phyloP scores from a whole-genome alignment of 176 grass and related monocot genomes.

The Cenchrus purpureus region DNA sequence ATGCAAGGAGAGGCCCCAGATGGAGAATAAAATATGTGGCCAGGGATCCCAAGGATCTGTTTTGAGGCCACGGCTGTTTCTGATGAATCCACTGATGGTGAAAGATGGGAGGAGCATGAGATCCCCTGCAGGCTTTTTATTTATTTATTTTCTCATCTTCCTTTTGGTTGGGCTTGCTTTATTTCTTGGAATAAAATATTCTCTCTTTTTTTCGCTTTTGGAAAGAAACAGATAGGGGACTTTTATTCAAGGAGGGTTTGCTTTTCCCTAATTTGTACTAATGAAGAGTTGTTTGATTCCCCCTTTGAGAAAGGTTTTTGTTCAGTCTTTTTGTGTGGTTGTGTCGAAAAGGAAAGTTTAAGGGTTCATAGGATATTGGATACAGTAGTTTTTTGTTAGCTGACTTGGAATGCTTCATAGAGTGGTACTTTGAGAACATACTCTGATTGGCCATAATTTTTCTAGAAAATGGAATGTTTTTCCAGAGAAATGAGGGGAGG shows the following conservation, averaged over 20 bases:
- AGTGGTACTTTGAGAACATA: too few relatives aligned
- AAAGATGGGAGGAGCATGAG: conserved; percentile 19
- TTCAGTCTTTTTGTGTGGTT: too few relatives aligned
- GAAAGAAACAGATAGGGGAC: not conserved
- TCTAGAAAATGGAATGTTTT: too few relatives aligned
- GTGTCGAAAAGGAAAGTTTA: too few relatives aligned
- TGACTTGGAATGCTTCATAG: too few relatives aligned
- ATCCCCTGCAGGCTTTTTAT: not conserved
- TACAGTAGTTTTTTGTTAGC: too few relatives aligned
- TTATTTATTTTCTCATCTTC: not conserved
- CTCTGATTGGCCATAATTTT: too few relatives aligned
- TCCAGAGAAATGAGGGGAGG: too few relatives aligned
- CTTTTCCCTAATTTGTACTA: not conserved
- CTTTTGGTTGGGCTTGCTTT: not conserved
- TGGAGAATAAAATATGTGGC: conserved; percentile 38
- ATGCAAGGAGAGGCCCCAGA: conserved; percentile 4
- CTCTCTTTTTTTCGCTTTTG: not conserved
- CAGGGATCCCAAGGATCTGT: conserved; percentile 42
- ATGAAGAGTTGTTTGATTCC: not conserved
- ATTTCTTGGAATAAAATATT: conserved; percentile 16
- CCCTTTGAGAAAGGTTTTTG: too few relatives aligned
- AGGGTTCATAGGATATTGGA: too few relatives aligned
- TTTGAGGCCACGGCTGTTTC: conserved; percentile 36
- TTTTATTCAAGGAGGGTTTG: not conserved
- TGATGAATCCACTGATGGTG: conserved; percentile 15